Conservation (phyloP, 352 stramenopile species). For the Pythium guiyangense region DNA sequence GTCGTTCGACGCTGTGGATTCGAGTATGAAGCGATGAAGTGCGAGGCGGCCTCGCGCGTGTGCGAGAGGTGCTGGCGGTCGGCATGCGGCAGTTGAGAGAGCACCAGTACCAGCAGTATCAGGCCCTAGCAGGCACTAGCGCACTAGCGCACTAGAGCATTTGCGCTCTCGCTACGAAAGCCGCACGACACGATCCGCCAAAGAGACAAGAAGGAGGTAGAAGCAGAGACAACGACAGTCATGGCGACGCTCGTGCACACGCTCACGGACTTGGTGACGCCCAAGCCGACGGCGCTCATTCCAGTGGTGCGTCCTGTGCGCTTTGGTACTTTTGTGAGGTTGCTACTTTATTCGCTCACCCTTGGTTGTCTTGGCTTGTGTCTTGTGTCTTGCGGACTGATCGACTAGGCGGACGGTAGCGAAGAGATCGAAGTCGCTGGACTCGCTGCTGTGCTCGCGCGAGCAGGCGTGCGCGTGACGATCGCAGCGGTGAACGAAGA, state of each 20-base stretch:
- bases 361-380: background rate
- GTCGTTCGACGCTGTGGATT: background rate
- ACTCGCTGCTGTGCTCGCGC: constrained; percentile 45
- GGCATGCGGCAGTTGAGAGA: constrained; percentile 1
- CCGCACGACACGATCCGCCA: background rate
- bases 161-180: background rate
- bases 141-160: too few species aligned
- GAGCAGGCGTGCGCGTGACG: constrained; percentile 59
- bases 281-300: constrained; percentile 58
- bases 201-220: too few species aligned
- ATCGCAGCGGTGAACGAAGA: constrained; percentile 39
- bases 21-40: background rate
- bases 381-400: too few species aligned
- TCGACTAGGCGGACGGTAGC: constrained; percentile 43
- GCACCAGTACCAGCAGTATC: too few species aligned
- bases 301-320: constrained; percentile 33
- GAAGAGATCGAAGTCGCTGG: constrained; percentile 67
- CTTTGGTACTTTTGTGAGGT: background rate
- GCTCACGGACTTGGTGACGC: constrained; percentile 52
- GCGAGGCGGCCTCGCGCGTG: too few species aligned
- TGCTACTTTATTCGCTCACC: background rate
- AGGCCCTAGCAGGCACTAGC: too few species aligned
- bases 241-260: constrained; percentile 50
- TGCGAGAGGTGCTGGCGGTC: too few species aligned
- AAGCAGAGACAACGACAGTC: background rate